These are phyloP conservation scores for Pythium aphanidermatum DNA, from an alignment of 352 stramenopile genomes.

Conservation along the genomic window DNA sequence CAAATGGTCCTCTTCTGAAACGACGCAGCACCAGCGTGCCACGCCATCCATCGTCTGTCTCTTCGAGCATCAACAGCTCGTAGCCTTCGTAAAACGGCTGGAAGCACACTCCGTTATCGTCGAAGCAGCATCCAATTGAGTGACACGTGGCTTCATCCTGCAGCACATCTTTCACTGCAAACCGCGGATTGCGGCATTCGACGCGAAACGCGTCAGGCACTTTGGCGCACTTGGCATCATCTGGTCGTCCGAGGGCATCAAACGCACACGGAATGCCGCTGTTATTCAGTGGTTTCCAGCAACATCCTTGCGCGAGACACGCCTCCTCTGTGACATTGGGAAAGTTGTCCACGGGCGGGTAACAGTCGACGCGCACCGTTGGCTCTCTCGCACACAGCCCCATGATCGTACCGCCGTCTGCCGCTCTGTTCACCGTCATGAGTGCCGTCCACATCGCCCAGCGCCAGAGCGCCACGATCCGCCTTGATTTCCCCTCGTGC, in stretches of 20 bases:
- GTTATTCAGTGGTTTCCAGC: conserved; percentile 65
- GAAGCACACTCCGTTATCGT: conserved; percentile 47
- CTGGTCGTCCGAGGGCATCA: conserved; percentile 21
- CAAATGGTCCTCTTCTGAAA: conserved; percentile 53
- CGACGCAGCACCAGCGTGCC: conserved; percentile 44
- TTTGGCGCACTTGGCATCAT: conserved; percentile 17
- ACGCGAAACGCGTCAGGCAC: conserved; percentile 42
- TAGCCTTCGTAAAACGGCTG: conserved; percentile 68
- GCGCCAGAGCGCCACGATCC: background rate
- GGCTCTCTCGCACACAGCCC: conserved; percentile 25
- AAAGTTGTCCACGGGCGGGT: conserved; percentile 51
- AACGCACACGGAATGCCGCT: conserved; percentile 60
- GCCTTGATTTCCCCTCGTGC: background rate
- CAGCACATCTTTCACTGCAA: conserved; percentile 22
- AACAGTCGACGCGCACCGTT: conserved; percentile 55
- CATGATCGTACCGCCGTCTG: background rate
- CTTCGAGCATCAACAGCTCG: conserved; percentile 51
- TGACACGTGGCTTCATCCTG: conserved; percentile 31
- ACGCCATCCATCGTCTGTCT: conserved; percentile 44
- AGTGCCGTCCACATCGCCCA: conserved; percentile 19
- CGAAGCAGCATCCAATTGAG: conserved; percentile 69
- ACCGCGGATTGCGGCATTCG: conserved; percentile 73
- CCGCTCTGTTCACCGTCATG: background rate
- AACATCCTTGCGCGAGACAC: conserved; percentile 80
- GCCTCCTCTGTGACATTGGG: conserved; percentile 67